These are phyloP conservation scores for Mrakiaceae sp. DNA, from an alignment of 1,284 basidiomycete genomes.

Conservation along the genomic window DNA sequence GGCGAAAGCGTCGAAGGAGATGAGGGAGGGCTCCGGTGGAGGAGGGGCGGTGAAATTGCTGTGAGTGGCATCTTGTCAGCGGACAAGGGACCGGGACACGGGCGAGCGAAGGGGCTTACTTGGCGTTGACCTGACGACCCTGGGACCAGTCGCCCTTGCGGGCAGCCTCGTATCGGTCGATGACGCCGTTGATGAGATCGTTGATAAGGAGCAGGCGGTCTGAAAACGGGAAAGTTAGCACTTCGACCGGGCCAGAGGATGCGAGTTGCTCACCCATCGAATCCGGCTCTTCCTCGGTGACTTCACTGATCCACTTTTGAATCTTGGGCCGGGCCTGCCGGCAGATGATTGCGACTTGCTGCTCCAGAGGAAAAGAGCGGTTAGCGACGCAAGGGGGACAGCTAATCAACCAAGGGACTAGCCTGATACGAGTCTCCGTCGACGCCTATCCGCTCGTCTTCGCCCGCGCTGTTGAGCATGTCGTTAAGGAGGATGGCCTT, in stretches of 20 bases:
- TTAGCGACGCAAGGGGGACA: neutral
- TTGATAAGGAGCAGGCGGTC: slow-evolving; percentile 92
- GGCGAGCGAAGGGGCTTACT: slow-evolving; percentile 21
- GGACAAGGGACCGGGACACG: neutral
- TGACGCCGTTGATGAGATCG: slow-evolving; percentile 89
- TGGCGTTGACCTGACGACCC: slow-evolving; percentile 28
- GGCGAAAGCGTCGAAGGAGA: slow-evolving; percentile 37
- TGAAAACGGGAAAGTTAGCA: slow-evolving; percentile 27
- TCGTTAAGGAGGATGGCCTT: slow-evolving; percentile 91
- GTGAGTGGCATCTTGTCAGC: neutral
- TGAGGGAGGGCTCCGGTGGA: slow-evolving; percentile 32
- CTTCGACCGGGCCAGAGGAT: neutral
- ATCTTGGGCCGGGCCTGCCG: slow-evolving; percentile 79
- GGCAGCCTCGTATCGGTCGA: slow-evolving; percentile 82
- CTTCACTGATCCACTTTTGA: slow-evolving; percentile 97
- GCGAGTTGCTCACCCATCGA: slow-evolving; percentile 54
- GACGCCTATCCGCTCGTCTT: slow-evolving; percentile 62
- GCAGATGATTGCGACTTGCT: slow-evolving; percentile 85
- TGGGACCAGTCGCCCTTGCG: slow-evolving; percentile 67
- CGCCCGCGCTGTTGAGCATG: slow-evolving; percentile 87
- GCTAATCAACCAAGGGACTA: too few species aligned
- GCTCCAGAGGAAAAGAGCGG: slow-evolving; percentile 1
- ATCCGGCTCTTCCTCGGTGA: slow-evolving; percentile 64
- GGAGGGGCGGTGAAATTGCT: slow-evolving; percentile 14
- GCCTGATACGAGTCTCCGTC: slow-evolving; percentile 82